Evolutionary conservation across 2,329 filamentous ascomycete species (phyloP).

Genomic region (Ustulina deusta): DNA sequence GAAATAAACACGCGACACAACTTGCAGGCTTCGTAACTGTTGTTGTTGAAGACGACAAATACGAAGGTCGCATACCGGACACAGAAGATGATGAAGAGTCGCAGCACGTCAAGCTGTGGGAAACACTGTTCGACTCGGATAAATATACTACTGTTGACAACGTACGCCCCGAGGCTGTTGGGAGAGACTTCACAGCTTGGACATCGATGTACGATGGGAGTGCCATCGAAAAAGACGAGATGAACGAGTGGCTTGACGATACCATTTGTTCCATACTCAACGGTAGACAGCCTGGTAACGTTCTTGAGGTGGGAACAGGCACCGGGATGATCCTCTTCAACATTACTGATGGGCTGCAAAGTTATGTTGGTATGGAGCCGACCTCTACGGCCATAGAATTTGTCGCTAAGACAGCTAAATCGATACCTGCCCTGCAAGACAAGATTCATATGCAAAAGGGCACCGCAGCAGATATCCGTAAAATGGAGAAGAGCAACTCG

Average conservation of each 20-base stretch:
- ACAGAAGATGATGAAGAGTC: background rate
- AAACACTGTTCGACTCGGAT: conserved; percentile 20
- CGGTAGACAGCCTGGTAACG: conserved; percentile 13
- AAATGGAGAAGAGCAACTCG: conserved; percentile 1
- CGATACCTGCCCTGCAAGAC: conserved; percentile 5
- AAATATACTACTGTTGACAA: conserved; percentile 14
- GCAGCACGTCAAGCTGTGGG: conserved; percentile 20
- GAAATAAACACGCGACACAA: background rate
- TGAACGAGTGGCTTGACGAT: conserved; percentile 32
- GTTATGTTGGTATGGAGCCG: conserved; percentile 19
- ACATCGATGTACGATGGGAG: conserved; percentile 32
- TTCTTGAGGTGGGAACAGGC: conserved; percentile 29
- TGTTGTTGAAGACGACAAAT: conserved; percentile 10
- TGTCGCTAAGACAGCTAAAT: conserved; percentile 7
- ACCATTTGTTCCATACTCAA: conserved; percentile 24
- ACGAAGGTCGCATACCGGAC: background rate
- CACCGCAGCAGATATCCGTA: conserved; percentile 14
- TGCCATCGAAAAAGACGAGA: conserved; percentile 18
- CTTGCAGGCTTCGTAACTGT: conserved; percentile 24
- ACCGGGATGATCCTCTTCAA: conserved; percentile 30
- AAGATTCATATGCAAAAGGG: conserved; percentile 17
- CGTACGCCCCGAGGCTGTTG: conserved; percentile 3
- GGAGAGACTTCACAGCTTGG: conserved; percentile 26
- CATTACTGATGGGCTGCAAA: conserved; percentile 18
- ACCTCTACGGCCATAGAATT: conserved; percentile 15